These are phyloP conservation scores for Vitis hybrid DNA, from an alignment of 177 flowering plant species.

Conservation along the genomic window DNA sequence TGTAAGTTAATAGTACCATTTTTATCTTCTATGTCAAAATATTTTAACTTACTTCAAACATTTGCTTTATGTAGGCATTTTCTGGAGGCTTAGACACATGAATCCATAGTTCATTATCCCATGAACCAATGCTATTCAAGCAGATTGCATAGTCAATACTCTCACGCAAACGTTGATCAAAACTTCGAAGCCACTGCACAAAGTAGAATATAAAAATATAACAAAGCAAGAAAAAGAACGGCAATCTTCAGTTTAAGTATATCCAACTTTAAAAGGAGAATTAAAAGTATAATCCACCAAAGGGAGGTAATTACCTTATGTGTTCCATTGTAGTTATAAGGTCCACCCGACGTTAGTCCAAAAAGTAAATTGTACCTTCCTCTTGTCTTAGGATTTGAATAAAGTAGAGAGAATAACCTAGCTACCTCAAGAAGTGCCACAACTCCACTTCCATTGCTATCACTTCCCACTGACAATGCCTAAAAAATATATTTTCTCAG, in stretches of 20 bases:
- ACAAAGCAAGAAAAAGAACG: neutral
- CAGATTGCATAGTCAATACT: slow-evolving; percentile 96
- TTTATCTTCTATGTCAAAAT: neutral
- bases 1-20: neutral
- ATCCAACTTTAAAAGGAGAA: neutral
- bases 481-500: slow-evolving; percentile 13
- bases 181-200: slow-evolving; percentile 86
- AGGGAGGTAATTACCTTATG: slow-evolving; percentile 56
- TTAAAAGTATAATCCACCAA: neutral
- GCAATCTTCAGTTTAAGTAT: neutral
- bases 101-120: slow-evolving; percentile 66
- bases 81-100: slow-evolving; percentile 99
- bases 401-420: slow-evolving; percentile 81
- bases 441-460: slow-evolving; percentile 97
- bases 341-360: slow-evolving; percentile 96
- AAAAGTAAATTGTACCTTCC: slow-evolving; percentile 93
- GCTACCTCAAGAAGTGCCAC: slow-evolving; percentile 94
- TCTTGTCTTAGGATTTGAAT: slow-evolving; percentile 92
- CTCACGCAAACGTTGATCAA: slow-evolving; percentile 93
- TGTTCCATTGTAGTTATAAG: slow-evolving; percentile 97
- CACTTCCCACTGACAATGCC: slow-evolving; percentile 95
- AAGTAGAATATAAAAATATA: neutral
- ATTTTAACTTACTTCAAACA: slow-evolving; percentile 63
- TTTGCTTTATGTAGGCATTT: slow-evolving; percentile 85
- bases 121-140: slow-evolving; percentile 89